Conservation (phyloP, 495 filamentous ascomycete species). For the Aspergillus wentii region DNA sequence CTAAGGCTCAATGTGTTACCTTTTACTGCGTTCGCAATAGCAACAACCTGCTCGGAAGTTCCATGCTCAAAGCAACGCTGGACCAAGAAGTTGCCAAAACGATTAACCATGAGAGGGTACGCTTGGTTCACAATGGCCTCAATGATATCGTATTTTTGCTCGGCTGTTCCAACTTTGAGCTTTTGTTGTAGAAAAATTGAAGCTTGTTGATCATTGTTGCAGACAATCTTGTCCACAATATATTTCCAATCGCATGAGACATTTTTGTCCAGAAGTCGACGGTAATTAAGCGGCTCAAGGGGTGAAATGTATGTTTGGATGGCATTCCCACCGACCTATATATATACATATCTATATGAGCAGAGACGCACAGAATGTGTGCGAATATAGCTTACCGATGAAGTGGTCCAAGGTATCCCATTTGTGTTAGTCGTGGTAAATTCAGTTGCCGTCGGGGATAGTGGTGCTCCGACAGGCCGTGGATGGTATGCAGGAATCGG, state of each 20-base stretch:
- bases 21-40: constrained; percentile 91
- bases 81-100: constrained; percentile 93
- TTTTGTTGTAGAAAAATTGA: constrained; percentile 99
- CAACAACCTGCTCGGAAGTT: constrained; percentile 88
- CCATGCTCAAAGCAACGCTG: constrained; percentile 99
- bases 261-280: constrained; percentile 89
- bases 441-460: constrained; percentile 81
- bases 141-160: constrained; percentile 96
- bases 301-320: constrained; percentile 76
- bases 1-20: constrained; percentile 91
- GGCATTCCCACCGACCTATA: constrained; percentile 43
- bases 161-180: constrained; percentile 90
- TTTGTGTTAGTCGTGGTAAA: constrained; percentile 53
- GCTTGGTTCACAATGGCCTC: constrained; percentile 94
- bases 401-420: constrained; percentile 41
- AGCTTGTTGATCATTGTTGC: constrained; percentile 97
- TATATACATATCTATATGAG: constrained; percentile 7
- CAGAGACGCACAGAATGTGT: no score
- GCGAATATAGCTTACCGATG: constrained; percentile 35
- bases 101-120: constrained; percentile 94
- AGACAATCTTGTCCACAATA: constrained; percentile 98
- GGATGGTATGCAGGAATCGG: constrained; percentile 56
- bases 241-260: constrained; percentile 99
- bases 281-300: constrained; percentile 94
- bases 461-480: constrained; percentile 68